Evolutionary conservation across 2,329 filamentous ascomycete species (phyloP).

Genomic region (Trichophyton equinum): DNA sequence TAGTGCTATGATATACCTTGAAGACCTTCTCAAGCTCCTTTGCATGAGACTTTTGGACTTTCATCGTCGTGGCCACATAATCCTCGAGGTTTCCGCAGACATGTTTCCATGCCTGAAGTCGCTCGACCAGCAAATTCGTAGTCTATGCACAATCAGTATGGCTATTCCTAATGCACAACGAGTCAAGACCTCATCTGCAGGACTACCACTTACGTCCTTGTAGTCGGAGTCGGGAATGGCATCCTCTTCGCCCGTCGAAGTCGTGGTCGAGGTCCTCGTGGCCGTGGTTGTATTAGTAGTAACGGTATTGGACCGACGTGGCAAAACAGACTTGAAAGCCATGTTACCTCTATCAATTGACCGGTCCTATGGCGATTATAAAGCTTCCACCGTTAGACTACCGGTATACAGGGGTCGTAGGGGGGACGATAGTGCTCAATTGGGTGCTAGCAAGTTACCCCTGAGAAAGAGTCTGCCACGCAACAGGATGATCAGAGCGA

Average conservation of each 20-base stretch:
- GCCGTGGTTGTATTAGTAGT: conserved; percentile 18
- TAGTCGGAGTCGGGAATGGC: conserved; percentile 30
- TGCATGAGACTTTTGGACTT: conserved; percentile 67
- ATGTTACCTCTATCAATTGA: background rate
- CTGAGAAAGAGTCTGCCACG: background rate
- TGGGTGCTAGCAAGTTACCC: background rate
- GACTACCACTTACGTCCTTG: conserved; percentile 17
- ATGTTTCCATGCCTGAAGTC: conserved; percentile 92
- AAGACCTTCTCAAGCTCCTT: conserved; percentile 94
- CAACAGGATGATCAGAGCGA: background rate
- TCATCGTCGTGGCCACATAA: conserved; percentile 74
- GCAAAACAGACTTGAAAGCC: background rate
- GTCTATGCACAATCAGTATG: conserved; percentile 39
- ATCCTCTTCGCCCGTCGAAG: conserved; percentile 14
- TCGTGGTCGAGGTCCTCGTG: conserved; percentile 6
- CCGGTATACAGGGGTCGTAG: background rate
- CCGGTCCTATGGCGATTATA: background rate
- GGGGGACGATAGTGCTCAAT: background rate
- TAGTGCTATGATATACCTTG: conserved; percentile 45
- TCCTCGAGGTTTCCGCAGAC: conserved; percentile 83
- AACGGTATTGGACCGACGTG: conserved; percentile 8
- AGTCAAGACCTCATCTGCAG: background rate
- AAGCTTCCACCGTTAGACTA: background rate
- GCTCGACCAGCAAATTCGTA: conserved; percentile 69
- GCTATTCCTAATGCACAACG: too few species aligned